A percentile compares a stretch with the other conserved stretches of the same genome.
These are phyloP conservation scores for Tritrichomonas musculus DNA, from an alignment of 208 protist genomes.

Conservation along the genomic window DNA sequence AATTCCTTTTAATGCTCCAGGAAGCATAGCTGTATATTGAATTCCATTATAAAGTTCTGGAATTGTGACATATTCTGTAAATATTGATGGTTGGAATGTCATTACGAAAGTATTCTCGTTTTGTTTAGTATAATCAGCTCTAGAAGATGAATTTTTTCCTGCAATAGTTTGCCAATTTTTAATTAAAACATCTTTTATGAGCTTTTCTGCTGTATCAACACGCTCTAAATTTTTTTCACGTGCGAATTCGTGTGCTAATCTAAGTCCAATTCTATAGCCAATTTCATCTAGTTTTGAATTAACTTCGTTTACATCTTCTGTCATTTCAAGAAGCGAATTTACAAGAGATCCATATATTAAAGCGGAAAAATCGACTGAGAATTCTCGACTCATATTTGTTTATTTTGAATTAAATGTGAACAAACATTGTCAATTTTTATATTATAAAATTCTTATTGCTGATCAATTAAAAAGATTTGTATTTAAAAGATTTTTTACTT, in stretches of 20 bases:
- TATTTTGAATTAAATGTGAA: too few species aligned
- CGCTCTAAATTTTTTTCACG: not conserved
- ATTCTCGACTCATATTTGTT: too few species aligned
- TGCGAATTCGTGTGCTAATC: not conserved
- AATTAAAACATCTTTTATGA: not conserved
- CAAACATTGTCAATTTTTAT: too few species aligned
- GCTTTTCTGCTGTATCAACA: not conserved
- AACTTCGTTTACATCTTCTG: not conserved
- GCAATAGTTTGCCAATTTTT: not conserved
- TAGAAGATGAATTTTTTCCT: not conserved
- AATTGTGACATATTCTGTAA: slow-evolving; percentile 19
- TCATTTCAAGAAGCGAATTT: not conserved
- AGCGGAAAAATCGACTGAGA: slow-evolving; percentile 11
- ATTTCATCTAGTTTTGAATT: slow-evolving; percentile 25
- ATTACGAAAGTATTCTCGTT: not conserved
- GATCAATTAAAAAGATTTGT: too few species aligned
- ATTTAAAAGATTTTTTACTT: too few species aligned
- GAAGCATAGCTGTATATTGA: slow-evolving; percentile 10
- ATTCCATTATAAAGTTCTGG: slow-evolving; percentile 17
- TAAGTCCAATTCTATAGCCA: not conserved
- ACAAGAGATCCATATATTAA: slow-evolving; percentile 21
- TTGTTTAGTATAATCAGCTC: not conserved
- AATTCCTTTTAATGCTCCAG: not conserved
- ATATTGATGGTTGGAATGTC: not conserved
- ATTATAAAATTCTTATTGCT: too few species aligned